phyloP scores from a whole-genome alignment of 225 moss, liverwort and hornwort genomes.

The Antitrichia curtipendula region DNA sequence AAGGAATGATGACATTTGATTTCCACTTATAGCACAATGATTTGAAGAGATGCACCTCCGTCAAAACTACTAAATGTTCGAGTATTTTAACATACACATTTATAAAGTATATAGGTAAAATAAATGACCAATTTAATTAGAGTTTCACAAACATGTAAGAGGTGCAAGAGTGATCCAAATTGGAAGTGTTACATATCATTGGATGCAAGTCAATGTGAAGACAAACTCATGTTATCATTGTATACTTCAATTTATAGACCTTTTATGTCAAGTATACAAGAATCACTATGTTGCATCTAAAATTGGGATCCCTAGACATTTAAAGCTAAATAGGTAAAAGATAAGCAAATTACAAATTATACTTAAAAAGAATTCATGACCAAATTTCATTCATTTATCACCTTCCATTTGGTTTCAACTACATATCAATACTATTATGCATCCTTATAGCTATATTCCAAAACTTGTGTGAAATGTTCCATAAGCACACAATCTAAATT shows the following conservation, averaged over 20 bases:
- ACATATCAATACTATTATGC: neutral
- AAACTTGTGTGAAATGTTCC: neutral
- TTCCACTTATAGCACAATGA: neutral
- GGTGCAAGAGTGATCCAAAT: neutral
- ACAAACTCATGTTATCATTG: neutral
- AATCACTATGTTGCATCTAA: neutral
- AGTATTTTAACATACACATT: neutral
- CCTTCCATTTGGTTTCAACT: neutral
- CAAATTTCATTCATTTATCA: neutral
- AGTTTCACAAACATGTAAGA: neutral
- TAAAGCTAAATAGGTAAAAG: neutral
- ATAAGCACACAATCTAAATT: accelerated
- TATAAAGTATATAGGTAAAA: neutral
- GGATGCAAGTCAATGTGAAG: neutral
- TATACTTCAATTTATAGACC: neutral
- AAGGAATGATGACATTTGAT: neutral
- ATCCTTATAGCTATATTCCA: neutral
- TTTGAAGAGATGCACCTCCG: neutral
- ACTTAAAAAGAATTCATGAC: neutral
- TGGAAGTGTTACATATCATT: neutral
- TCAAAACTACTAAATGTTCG: neutral
- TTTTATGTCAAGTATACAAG: neutral
- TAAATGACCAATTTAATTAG: neutral
- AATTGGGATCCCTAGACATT: neutral
- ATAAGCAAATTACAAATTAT: neutral